Base-by-base conservation (phyloP, 805 yeast genomes). In the Scheffersomyces coipomensis region DNA sequence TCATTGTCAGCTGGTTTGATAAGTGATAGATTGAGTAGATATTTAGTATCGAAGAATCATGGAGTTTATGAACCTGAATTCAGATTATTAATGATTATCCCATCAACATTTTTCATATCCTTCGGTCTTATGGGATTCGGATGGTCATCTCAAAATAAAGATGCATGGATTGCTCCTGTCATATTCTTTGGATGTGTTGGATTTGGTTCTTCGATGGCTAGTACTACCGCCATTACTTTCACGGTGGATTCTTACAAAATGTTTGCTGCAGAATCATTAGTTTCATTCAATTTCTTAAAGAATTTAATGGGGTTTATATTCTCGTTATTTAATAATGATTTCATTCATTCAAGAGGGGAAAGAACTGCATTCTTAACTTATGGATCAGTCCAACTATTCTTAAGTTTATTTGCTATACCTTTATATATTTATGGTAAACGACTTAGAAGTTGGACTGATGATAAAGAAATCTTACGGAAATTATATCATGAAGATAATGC, bases 61-160 rank as follows among this genome's bases (percentile, higher is more conserved):
- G 85, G 85, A 2, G 54, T 75, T 5, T 80, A 79, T 55, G 85
- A 80, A 58, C 85, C 85, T 3, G 85, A 80, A 53, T 78, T 75
- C 52, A 64, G 85, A 23, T 59, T 79, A 25, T 43, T 78, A 18
- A 75, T 79, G 82, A 56, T 77, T 16, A 25, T 75, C 11, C 82
- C 82, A 1, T 53, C 66, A 9, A 56, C 66, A 0, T 72, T 77
- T 15, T 55, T 69, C 40, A 44, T 76, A 9, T 40, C 75, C 2
- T 62, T 76, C 30, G 85, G 85, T 2, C 60, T 79, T 32, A 73
- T 80, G 68, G 85, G 84, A 4, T 80, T 75, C 51, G 85, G 85
- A 4, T 79, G 85, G 84, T 64, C 82, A 2, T 55, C 79, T 0
- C 55, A 64, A 17, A 64, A 55, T 4, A 49, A 62, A 13, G 79